Conservation (phyloP, 2,329 filamentous ascomycete genomes). For the Didymella pinodella region DNA sequence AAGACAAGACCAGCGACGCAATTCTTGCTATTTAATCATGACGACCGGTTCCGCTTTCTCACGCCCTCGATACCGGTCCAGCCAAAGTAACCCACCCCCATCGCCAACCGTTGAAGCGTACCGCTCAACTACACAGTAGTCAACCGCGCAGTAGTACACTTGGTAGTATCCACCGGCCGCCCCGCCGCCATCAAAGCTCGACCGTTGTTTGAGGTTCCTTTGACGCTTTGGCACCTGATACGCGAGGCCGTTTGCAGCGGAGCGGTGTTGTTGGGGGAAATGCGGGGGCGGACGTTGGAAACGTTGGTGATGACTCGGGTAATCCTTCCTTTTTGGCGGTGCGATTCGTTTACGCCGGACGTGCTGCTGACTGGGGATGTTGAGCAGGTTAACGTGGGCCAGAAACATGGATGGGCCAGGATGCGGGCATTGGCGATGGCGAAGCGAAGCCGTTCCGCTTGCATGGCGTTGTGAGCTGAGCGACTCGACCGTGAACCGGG, state of each 20-base stretch:
- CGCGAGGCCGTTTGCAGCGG: conserved; percentile 7
- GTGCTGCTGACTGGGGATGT: too few species aligned
- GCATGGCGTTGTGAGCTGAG: not conserved
- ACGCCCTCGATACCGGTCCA: conserved; percentile 3
- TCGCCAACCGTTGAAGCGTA: not conserved
- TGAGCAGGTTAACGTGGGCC: too few species aligned
- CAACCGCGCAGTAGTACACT: too few species aligned
- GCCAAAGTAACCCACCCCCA: not conserved
- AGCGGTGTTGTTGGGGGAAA: conserved; percentile 1
- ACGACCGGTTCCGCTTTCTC: not conserved
- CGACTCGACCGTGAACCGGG: not conserved
- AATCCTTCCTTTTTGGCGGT: conserved; percentile 2
- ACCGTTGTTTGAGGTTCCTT: conserved; percentile 8
- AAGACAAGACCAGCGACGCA: too few species aligned
- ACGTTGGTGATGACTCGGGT: conserved; percentile 1
- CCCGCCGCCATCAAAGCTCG: not conserved
- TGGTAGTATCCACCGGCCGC: too few species aligned
- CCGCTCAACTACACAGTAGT: not conserved
- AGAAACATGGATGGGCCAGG: too few species aligned
- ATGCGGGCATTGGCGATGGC: too few species aligned
- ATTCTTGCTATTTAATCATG: not conserved
- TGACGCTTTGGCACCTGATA: not conserved
- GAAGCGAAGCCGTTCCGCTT: not conserved
- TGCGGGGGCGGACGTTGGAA: conserved; percentile 7
- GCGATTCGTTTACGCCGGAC: too few species aligned